Evolutionary conservation across 2,329 filamentous ascomycete genomes (phyloP).

Genomic region (Paecilomyces variotii): DNA sequence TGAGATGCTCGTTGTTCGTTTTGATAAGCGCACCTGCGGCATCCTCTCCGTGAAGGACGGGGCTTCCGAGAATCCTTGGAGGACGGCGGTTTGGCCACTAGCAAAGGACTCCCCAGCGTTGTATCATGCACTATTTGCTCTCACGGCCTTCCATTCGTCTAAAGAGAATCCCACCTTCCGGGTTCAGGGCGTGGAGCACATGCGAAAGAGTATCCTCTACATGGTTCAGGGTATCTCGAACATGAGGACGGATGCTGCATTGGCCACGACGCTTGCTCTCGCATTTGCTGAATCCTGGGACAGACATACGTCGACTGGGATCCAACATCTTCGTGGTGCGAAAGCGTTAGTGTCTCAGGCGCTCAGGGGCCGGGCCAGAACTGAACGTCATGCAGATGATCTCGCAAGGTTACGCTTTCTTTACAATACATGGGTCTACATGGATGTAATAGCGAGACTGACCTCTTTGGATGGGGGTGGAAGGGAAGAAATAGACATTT

Average conservation of each 20-base stretch:
- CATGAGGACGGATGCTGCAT: conserved; percentile 57
- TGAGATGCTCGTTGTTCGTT: conserved; percentile 56
- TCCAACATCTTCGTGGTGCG: conserved; percentile 61
- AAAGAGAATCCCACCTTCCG: conserved; percentile 50
- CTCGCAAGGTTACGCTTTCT: conserved; percentile 55
- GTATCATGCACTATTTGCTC: conserved; percentile 59
- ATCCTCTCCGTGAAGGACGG: conserved; percentile 66
- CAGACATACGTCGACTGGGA: conserved; percentile 59
- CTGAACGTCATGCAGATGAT: conserved; percentile 37
- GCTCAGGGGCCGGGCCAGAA: conserved; percentile 36
- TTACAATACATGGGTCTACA: conserved; percentile 65
- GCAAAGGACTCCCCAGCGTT: conserved; percentile 56
- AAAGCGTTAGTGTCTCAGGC: conserved; percentile 56
- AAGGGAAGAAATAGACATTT: conserved; percentile 36
- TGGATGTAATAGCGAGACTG: conserved; percentile 63
- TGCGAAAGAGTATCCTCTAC: conserved; percentile 54
- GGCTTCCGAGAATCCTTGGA: conserved; percentile 62
- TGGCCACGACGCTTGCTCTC: conserved; percentile 62
- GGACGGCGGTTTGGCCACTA: conserved; percentile 62
- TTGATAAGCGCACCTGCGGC: conserved; percentile 59
- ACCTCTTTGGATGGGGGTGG: conserved; percentile 55
- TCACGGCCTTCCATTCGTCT: conserved; percentile 61
- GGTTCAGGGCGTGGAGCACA: conserved; percentile 59
- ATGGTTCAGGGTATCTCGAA: conserved; percentile 53
- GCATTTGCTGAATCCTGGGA: conserved; percentile 68